Evolutionary conservation across 345 rosid genomes (phyloP).

Genomic region (Leavenworthia alabamica): DNA sequence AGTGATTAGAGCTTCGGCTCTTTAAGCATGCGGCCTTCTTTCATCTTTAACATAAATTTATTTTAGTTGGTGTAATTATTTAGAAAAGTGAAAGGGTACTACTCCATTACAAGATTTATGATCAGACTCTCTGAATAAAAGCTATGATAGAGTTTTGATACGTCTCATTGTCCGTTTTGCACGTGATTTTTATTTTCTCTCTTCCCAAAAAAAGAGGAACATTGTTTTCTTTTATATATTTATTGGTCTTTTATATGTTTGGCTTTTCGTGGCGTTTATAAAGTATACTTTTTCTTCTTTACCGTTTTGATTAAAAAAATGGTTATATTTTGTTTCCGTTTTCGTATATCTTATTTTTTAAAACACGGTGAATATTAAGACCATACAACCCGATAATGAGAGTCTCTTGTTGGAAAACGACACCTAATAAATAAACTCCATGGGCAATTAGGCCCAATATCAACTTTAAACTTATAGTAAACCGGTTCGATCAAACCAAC

Average conservation of each 20-base stretch:
- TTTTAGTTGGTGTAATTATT: neutral
- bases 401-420: neutral
- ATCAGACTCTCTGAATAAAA: neutral
- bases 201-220: slow-evolving; percentile 3
- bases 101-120: neutral
- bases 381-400: neutral
- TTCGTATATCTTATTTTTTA: neutral
- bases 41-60: neutral
- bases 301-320: neutral
- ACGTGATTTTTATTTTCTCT: slow-evolving; percentile 2
- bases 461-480: neutral
- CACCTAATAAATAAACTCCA: neutral
- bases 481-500: slow-evolving; percentile 25
- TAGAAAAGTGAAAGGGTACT: neutral
- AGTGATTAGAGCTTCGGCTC: slow-evolving; percentile 1
- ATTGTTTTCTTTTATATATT: neutral
- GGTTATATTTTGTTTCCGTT: neutral
- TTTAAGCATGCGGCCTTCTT: neutral
- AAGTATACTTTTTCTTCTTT: slow-evolving; percentile 15
- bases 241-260: slow-evolving; percentile 9
- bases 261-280: slow-evolving; percentile 18
- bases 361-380: neutral
- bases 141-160: neutral
- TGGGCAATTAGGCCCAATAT: neutral
- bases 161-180: slow-evolving; percentile 14